Evolutionary conservation across 495 filamentous ascomycete species (phyloP).

Genomic region (Poronia punctata): DNA sequence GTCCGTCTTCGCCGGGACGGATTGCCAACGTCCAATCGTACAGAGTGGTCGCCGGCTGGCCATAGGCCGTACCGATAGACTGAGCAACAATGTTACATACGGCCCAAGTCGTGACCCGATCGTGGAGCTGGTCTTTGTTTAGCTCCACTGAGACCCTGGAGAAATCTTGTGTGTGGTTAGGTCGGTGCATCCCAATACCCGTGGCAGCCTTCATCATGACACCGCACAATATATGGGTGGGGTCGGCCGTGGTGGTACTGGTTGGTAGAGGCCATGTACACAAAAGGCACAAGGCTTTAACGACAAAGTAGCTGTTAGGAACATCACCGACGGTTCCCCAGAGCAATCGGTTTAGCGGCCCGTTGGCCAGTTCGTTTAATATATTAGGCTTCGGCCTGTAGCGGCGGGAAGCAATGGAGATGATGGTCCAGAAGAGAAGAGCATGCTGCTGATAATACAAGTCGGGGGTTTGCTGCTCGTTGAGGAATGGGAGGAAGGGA

Average conservation of each 20-base stretch:
- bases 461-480: constrained; percentile 61
- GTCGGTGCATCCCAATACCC: constrained; percentile 83
- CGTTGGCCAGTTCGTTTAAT: constrained; percentile 57
- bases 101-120: constrained; percentile 85
- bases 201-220: constrained; percentile 92
- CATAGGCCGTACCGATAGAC: constrained; percentile 82
- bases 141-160: constrained; percentile 74
- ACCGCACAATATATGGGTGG: constrained; percentile 83
- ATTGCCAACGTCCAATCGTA: constrained; percentile 80
- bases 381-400: constrained; percentile 59
- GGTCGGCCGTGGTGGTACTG: constrained; percentile 77
- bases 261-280: constrained; percentile 90
- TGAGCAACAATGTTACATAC: constrained; percentile 92
- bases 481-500: constrained; percentile 77
- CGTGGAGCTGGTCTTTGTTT: constrained; percentile 75
- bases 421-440: constrained; percentile 81
- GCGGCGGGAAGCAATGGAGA: constrained; percentile 73
- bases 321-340: constrained; percentile 79
- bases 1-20: constrained; percentile 53
- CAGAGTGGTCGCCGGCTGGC: constrained; percentile 78
- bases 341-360: constrained; percentile 64
- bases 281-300: constrained; percentile 81
- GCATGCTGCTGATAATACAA: constrained; percentile 67
- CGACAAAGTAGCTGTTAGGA: constrained; percentile 80
- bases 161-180: constrained; percentile 87